Evolutionary conservation across 768 basidiomycete genomes (phyloP).

Genomic region (Asterophora lycoperdoides): DNA sequence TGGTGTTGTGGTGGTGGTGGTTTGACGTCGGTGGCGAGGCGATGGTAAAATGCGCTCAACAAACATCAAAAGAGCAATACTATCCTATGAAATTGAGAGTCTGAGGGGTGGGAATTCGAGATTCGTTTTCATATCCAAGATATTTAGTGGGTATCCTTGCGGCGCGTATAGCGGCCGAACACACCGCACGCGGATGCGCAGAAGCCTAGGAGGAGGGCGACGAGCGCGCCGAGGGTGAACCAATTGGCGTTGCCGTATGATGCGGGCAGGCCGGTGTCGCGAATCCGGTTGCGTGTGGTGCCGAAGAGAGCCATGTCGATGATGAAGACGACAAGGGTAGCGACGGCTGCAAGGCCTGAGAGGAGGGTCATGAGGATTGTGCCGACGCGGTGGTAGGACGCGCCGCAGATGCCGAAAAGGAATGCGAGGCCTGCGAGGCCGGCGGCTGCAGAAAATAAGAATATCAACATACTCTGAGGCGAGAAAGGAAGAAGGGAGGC

Average conservation of each 20-base stretch:
- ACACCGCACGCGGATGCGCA: constrained; percentile 62
- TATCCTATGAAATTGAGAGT: background rate
- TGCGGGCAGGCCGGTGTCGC: constrained; percentile 42
- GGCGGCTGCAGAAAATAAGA: constrained; percentile 38
- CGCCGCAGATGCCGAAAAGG: constrained; percentile 66
- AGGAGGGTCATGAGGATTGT: constrained; percentile 76
- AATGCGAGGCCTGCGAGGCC: constrained; percentile 62
- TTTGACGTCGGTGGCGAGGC: too few species aligned
- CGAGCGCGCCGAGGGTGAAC: constrained; percentile 72
- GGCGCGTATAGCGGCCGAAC: constrained; percentile 59
- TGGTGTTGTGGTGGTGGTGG: too few species aligned
- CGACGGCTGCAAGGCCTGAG: constrained; percentile 60
- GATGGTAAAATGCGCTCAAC: too few species aligned
- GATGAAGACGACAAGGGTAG: constrained; percentile 65
- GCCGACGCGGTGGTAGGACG: constrained; percentile 59
- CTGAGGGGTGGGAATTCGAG: background rate
- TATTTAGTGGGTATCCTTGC: constrained; percentile 23
- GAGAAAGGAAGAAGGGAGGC: constrained; percentile 3
- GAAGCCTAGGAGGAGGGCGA: constrained; percentile 62
- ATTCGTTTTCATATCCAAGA: background rate
- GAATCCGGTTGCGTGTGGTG: constrained; percentile 57
- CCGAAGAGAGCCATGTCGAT: constrained; percentile 82
- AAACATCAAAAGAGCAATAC: background rate
- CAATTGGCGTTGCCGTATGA: constrained; percentile 79
- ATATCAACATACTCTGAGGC: constrained; percentile 3